These are phyloP conservation scores for Cercophora samala DNA, from an alignment of 495 filamentous ascomycete genomes.

Conservation along the genomic window DNA sequence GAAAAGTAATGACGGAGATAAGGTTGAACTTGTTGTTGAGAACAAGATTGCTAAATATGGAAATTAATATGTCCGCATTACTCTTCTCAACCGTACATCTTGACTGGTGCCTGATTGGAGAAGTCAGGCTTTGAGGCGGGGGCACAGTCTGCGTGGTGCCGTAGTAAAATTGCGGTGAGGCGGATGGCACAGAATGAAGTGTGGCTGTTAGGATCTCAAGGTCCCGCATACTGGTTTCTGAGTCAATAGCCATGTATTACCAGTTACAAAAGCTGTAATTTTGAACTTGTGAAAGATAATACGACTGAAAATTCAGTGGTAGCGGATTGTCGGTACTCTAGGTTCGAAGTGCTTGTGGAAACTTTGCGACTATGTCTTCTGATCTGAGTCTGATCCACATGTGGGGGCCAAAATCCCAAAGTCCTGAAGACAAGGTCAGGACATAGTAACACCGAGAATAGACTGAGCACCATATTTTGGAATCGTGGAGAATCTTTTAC, in stretches of 20 bases:
- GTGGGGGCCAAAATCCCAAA: not conserved
- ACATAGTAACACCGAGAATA: not conserved
- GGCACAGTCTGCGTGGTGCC: not conserved
- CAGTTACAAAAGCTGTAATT: no score
- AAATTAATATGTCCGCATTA: not conserved
- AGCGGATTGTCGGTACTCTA: not conserved
- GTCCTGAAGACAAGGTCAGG: not conserved
- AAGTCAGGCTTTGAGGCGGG: not conserved
- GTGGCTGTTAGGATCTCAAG: not conserved
- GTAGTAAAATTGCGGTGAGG: not conserved
- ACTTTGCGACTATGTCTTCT: no score
- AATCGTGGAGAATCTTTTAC: not conserved
- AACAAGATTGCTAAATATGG: not conserved
- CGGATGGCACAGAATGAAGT: not conserved
- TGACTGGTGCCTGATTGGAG: not conserved
- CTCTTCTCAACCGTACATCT: not conserved
- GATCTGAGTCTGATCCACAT: not conserved
- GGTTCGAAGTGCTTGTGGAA: no score
- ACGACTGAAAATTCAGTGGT: not conserved
- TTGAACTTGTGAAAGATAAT: no score
- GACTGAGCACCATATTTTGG: not conserved
- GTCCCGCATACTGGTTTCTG: not conserved
- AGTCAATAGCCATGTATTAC: not conserved
- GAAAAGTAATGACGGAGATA: not conserved
- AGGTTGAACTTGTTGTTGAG: not conserved